Conservation (phyloP, 1,284 basidiomycete species). For the Tilletia horrida region DNA sequence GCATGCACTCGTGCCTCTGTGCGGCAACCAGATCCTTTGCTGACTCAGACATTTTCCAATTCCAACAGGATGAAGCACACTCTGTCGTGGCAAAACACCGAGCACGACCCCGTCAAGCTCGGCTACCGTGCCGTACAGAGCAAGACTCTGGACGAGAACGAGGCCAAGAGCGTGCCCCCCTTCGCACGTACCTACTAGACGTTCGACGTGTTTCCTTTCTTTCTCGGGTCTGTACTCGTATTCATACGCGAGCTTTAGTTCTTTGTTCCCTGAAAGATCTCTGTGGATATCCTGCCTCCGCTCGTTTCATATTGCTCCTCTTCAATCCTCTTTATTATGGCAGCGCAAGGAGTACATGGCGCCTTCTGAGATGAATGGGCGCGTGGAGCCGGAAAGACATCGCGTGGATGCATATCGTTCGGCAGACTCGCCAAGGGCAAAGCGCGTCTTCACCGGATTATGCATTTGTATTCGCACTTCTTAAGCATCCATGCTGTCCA, state of each 20-base stretch:
- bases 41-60: not conserved
- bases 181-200: conserved; percentile 49
- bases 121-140: conserved; percentile 82
- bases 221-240: not conserved
- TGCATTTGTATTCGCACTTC: too few relatives aligned
- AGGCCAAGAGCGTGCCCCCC: conserved; percentile 67
- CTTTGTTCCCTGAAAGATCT: not conserved
- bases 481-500: too few relatives aligned
- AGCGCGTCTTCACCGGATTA: too few relatives aligned
- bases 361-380: too few relatives aligned
- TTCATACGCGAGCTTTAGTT: not conserved
- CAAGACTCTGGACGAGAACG: conserved; percentile 85
- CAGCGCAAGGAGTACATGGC: too few relatives aligned
- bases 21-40: not conserved
- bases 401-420: too few relatives aligned
- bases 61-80: conserved; percentile 40
- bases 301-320: not conserved
- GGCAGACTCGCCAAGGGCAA: too few relatives aligned
- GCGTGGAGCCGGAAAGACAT: too few relatives aligned
- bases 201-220: not conserved
- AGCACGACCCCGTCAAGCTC: conserved; percentile 75
- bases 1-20: not conserved
- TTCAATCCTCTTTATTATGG: too few relatives aligned
- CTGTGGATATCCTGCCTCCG: not conserved
- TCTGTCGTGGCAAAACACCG: conserved; percentile 41